These are phyloP conservation scores for Nakazawaea populi DNA, from an alignment of 805 yeast species.

Conservation along the genomic window DNA sequence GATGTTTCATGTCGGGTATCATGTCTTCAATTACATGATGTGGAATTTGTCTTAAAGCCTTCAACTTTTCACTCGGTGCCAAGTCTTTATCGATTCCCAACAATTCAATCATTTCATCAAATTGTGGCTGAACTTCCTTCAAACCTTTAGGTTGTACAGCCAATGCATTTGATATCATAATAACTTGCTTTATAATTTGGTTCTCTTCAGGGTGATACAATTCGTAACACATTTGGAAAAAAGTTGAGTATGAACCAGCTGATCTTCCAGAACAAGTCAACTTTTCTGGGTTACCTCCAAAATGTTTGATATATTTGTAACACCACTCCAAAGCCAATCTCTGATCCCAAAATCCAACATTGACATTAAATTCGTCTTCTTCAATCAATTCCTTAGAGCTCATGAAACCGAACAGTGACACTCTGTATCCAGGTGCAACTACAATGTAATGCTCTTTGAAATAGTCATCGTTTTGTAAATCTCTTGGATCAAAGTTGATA, in stretches of 20 bases:
- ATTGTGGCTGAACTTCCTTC: slow-evolving; percentile 29
- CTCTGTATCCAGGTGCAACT: slow-evolving; percentile 34
- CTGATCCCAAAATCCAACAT: slow-evolving; percentile 45
- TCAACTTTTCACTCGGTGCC: slow-evolving; percentile 16
- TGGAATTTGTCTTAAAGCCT: slow-evolving; percentile 11
- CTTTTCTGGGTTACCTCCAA: slow-evolving; percentile 40
- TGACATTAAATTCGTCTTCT: slow-evolving; percentile 18
- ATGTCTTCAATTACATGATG: slow-evolving; percentile 16
- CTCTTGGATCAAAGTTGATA: slow-evolving; percentile 15
- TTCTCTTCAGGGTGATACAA: slow-evolving; percentile 31
- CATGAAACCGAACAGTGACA: slow-evolving; percentile 32
- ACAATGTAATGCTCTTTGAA: slow-evolving; percentile 28
- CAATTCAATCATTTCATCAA: slow-evolving; percentile 27
- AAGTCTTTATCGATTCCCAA: slow-evolving; percentile 15
- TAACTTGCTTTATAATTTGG: slow-evolving; percentile 33
- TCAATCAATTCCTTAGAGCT: slow-evolving; percentile 31
- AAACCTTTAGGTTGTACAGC: slow-evolving; percentile 33
- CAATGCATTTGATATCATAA: slow-evolving; percentile 31
- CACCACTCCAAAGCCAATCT: slow-evolving; percentile 41
- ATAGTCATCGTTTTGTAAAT: slow-evolving; percentile 22
- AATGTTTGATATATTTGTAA: slow-evolving; percentile 31
- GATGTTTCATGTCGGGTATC: slow-evolving; percentile 21
- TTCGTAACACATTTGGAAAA: slow-evolving; percentile 37
- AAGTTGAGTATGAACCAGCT: slow-evolving; percentile 41
- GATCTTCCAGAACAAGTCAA: slow-evolving; percentile 41